These are phyloP conservation scores for Populus tomentosa DNA, from an alignment of 441 rosid genomes.

Conservation along the genomic window DNA sequence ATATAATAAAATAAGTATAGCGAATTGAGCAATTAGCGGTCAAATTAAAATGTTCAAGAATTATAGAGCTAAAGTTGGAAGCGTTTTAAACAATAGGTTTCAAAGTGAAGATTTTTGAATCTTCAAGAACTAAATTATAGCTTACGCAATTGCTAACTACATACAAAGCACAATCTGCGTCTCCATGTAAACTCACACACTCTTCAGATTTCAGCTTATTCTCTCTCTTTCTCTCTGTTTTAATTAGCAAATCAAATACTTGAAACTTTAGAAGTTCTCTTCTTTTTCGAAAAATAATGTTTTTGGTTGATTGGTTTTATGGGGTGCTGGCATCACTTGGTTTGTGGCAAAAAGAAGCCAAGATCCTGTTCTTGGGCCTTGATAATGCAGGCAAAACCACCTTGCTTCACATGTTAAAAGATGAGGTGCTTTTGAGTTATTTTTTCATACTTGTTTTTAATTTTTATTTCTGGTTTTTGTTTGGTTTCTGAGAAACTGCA, in stretches of 20 bases:
- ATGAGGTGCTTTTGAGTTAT: constrained; percentile 37
- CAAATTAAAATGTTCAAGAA: not conserved
- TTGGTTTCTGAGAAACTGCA: constrained; percentile 1
- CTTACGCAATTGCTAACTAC: not conserved
- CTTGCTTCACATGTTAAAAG: constrained; percentile 81
- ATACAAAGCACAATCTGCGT: not conserved
- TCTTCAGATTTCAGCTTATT: not conserved
- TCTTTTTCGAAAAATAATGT: constrained; percentile 30
- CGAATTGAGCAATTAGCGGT: not conserved
- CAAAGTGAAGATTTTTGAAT: not conserved
- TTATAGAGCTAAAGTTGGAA: not conserved
- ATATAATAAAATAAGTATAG: too few species aligned
- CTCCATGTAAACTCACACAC: not conserved
- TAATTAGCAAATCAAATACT: not conserved
- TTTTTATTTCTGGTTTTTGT: not conserved
- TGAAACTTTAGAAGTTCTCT: not conserved
- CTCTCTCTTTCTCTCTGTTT: not conserved
- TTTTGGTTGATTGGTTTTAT: constrained; percentile 77
- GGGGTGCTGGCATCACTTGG: constrained; percentile 74
- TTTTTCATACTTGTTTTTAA: not conserved
- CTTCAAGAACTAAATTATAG: not conserved
- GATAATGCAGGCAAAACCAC: constrained; percentile 88
- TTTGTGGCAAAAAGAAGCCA: constrained; percentile 80
- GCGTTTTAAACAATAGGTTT: not conserved
- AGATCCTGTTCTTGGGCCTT: constrained; percentile 84